These are phyloP conservation scores for Sclerotinia minor DNA, from an alignment of 2,329 filamentous ascomycete species.

Conservation along the genomic window DNA sequence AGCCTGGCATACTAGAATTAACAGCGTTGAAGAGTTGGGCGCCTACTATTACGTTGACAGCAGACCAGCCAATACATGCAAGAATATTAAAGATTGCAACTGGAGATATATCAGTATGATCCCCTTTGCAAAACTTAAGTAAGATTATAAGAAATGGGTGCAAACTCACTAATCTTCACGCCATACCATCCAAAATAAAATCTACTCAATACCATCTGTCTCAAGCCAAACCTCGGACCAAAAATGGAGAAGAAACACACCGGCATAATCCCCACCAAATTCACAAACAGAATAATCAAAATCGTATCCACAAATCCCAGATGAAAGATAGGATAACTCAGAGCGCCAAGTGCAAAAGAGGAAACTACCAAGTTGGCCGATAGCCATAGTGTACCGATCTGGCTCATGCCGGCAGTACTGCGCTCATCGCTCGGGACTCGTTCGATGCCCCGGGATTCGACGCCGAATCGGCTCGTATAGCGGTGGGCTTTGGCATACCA, in stretches of 20 bases:
- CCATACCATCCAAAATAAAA: constrained; percentile 74
- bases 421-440: constrained; percentile 70
- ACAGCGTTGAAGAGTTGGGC: constrained; percentile 76
- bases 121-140: background rate
- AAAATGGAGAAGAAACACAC: constrained; percentile 79
- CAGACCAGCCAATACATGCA: constrained; percentile 72
- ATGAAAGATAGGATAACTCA: constrained; percentile 65
- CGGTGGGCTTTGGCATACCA: constrained; percentile 61
- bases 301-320: constrained; percentile 74
- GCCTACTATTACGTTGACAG: constrained; percentile 77
- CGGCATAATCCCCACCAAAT: constrained; percentile 68
- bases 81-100: constrained; percentile 71
- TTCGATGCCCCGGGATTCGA: constrained; percentile 76
- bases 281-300: constrained; percentile 72
- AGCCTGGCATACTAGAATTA: constrained; percentile 67
- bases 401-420: constrained; percentile 62
- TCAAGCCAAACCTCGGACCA: constrained; percentile 70
- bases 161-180: constrained; percentile 62
- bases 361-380: constrained; percentile 77
- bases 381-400: constrained; percentile 73
- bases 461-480: constrained; percentile 62
- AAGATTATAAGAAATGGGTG: constrained; percentile 11
- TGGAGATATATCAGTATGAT: background rate
- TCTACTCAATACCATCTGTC: constrained; percentile 78
- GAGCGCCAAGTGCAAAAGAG: constrained; percentile 72